phyloP scores from a whole-genome alignment of 495 filamentous ascomycete species.

The Delitschia confertaspora region DNA sequence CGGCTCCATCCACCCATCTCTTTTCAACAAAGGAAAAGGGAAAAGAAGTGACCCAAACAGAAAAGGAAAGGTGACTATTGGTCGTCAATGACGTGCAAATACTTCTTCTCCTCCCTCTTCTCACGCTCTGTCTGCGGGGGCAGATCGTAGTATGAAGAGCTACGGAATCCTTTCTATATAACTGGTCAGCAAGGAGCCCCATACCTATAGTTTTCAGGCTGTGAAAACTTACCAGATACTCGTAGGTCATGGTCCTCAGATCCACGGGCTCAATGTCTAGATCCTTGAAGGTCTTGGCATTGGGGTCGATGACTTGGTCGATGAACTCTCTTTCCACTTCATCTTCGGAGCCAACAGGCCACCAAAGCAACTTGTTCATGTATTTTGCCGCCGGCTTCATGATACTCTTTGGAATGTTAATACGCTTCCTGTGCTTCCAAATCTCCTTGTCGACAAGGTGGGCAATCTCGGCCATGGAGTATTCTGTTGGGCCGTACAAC shows the following conservation, averaged over 20 bases:
- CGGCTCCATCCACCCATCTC: too few relatives aligned
- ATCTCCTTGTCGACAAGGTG: conserved; percentile 88
- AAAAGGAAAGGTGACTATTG: conserved; percentile 43
- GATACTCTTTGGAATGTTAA: conserved; percentile 80
- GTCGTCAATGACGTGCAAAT: conserved; percentile 85
- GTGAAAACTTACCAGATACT: conserved; percentile 72
- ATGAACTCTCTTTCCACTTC: conserved; percentile 89
- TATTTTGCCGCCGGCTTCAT: conserved; percentile 61
- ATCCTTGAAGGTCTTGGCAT: conserved; percentile 92
- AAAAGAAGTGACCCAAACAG: background rate
- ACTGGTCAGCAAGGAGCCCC: conserved; percentile 7
- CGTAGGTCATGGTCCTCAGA: conserved; percentile 71
- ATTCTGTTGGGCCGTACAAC: conserved; percentile 88
- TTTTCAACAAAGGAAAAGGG: conserved; percentile 2
- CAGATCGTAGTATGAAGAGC: conserved; percentile 75
- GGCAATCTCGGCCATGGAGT: conserved; percentile 78
- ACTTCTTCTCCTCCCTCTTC: conserved; percentile 90
- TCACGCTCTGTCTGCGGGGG: conserved; percentile 91
- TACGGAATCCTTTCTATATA: conserved; percentile 71
- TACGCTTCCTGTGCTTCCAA: conserved; percentile 74
- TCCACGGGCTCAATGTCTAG: conserved; percentile 80
- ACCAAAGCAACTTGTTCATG: conserved; percentile 78
- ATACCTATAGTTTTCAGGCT: too few relatives aligned
- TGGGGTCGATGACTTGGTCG: conserved; percentile 83
- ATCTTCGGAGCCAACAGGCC: conserved; percentile 73